Evolutionary conservation across 345 rosid species (phyloP).

Genomic region (Eucalyptus regnans): DNA sequence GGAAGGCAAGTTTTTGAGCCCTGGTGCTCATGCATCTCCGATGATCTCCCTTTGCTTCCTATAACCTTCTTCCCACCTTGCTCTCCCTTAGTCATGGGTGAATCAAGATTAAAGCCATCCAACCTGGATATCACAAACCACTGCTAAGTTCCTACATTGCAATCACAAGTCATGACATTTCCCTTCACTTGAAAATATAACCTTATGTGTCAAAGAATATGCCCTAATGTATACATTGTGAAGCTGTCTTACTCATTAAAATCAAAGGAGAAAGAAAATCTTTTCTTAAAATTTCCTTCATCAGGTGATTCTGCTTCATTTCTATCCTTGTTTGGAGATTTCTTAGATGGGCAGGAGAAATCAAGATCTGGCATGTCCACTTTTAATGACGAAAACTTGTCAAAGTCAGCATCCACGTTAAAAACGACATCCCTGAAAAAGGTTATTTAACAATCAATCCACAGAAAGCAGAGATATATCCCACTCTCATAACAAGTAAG

Average conservation of each 20-base stretch:
- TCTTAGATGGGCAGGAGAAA: conserved; percentile 45
- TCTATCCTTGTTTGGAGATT: conserved; percentile 35
- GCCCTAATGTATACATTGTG: not conserved
- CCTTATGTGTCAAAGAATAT: not conserved
- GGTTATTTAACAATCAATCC: not conserved
- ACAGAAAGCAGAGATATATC: not conserved
- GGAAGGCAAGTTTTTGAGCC: conserved; percentile 10
- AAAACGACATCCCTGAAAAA: conserved; percentile 76
- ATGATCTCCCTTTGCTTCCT: conserved; percentile 1
- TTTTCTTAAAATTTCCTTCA: not conserved
- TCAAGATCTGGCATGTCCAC: conserved; percentile 78
- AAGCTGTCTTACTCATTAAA: conserved; percentile 39
- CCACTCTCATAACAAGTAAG: not conserved
- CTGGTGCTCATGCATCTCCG: conserved; percentile 15
- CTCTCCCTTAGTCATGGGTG: conserved; percentile 23
- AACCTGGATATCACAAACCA: conserved; percentile 17
- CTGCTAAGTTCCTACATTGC: not conserved
- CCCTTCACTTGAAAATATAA: not conserved
- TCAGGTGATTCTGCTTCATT: conserved; percentile 26
- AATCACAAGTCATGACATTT: not conserved
- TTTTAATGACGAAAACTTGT: conserved; percentile 67
- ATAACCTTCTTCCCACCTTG: conserved; percentile 14
- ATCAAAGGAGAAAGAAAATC: not conserved
- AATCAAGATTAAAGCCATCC: conserved; percentile 40
- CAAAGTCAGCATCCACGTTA: conserved; percentile 60